Base-by-base conservation (phyloP, 345 rosid species). In the Balakata baccata region DNA sequence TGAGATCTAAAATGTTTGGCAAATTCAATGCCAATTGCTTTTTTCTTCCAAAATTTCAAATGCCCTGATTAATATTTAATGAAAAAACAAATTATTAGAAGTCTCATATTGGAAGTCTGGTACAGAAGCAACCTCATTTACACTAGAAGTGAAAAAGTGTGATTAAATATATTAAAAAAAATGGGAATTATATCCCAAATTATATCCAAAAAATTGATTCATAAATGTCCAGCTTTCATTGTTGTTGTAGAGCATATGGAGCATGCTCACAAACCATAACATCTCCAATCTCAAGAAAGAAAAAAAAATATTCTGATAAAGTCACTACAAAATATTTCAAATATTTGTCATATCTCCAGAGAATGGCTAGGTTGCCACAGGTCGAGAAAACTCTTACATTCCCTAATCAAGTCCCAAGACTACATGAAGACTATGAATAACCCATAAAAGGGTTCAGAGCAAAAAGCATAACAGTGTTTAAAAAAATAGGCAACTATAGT, bases 41-140 rank as follows among this genome's bases (percentile, higher is more conserved):
- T 92, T 67, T 92, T 95, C 94, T 95, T 95, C 99, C 99, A 95
- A 81, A 95, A 92, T 81, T 95, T 95, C 86, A 92, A 80, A 84
- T 95, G 99, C 46, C 99, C 97, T 94, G 84, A 49, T 66, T 56
- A 17, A 72, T 1, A 50, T 61, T 34, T 7, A 49, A 37, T 6
- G 52, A 70, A 53, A 79, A 29, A 18, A 3, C 23, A 58, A 34
- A n/a, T 0, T 0, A 18, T 37, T 29, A 71, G 41, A 71, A 46
- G 66, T 18, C 7, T 60, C 64, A 60, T 23, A 29, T 29, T 52
- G 20, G 11, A 54, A 6, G 59, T 22, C 11, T 18, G n/a, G 59
- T 54, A n/a, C 14, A 5, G 46, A 62, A 62, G 66, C 18, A 62
- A 34, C 22, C 47, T 62, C 43, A 62, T 62, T 62, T 18, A 16